A percentile compares a stretch with the other conserved stretches of the same genome.
phyloP scores from a whole-genome alignment of 441 rosid species.

The Brassica hybrid region DNA sequence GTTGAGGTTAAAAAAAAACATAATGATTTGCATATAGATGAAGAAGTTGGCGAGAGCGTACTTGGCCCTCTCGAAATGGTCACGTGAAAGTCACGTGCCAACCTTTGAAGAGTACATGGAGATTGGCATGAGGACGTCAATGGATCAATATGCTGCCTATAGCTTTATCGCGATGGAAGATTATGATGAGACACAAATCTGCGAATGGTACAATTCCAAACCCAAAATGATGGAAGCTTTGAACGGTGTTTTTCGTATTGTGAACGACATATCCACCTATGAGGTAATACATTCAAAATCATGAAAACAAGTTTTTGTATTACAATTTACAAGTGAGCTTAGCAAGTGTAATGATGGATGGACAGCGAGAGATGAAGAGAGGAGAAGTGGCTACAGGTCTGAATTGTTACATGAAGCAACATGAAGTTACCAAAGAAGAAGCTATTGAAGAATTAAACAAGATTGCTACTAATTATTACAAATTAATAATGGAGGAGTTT shows the following conservation, averaged over 20 bases:
- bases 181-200: neutral
- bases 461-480: neutral
- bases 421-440: slow-evolving; percentile 26
- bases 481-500: slow-evolving; percentile 14
- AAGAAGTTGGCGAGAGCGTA: slow-evolving; percentile 9
- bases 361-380: slow-evolving; percentile 17
- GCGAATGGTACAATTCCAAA: slow-evolving; percentile 26
- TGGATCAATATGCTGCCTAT: neutral
- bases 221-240: slow-evolving; percentile 22
- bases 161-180: slow-evolving; percentile 26
- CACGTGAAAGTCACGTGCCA: slow-evolving; percentile 20
- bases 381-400: slow-evolving; percentile 28
- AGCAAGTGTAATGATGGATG: slow-evolving; percentile 16
- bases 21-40: neutral
- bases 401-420: slow-evolving; percentile 38
- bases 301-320: too few relatives aligned
- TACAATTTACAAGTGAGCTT: neutral
- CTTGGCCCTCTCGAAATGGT: slow-evolving; percentile 19
- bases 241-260: too few relatives aligned
- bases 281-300: slow-evolving; percentile 15
- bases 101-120: slow-evolving; percentile 41
- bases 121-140: slow-evolving; percentile 10
- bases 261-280: slow-evolving; percentile 21
- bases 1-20: neutral
- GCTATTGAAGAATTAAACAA: neutral